Evolutionary conservation across 345 rosid species (phyloP), one percentile per base, ranked within the genome.

Genomic region (Ceriops zippeliana): DNA sequence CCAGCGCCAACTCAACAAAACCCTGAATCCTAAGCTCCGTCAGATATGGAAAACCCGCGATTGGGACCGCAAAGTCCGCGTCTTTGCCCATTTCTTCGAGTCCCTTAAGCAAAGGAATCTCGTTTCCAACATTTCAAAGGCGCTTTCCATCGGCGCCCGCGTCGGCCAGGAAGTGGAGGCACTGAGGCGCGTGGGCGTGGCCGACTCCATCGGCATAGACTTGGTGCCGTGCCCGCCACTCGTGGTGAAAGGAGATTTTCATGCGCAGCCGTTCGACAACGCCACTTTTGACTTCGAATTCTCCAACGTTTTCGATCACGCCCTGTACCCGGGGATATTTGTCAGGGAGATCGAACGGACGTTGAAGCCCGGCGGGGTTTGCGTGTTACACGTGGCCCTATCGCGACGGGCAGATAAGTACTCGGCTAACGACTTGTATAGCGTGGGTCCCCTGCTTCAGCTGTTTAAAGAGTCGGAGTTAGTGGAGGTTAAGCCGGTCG

Each of bases 271-370:
- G 4, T 81, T 81, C 34, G 53, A 59, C n/a, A 72, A 81, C 56
- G 75, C 35, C 3, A 74, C 81, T 0, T 81, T 77, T n/a, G 84
- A 81, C 58, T 75, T 81, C 13, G 81, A 77, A 65, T 81, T 81
- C 81, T 81, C 84, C 7, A 77, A 81, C 20, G 84, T 81, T 70
- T 81, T 81, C 49, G 84, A 81, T 37, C 84, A 81, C 65, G 84
- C 84, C 1, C 31, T 81, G 52, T 78, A 78, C 51, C 84, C 81
- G 21, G 11, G 52, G 65, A 72, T 58, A 22, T 81, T 81, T n/a
- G 73, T 78, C 4, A 73, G 73, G 19, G 84, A 81, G 64, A 81
- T 81, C 68, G 75, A 81, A 63, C 84, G 84, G 74, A 81, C 84
- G 51, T 11, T 81, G 67, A 77, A 38, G 68, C 75, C 75, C 3